A percentile compares a stretch with the other conserved stretches of the same genome.
Conservation (phyloP, 169 alveolate genomes). For the Perkinsus olseni region DNA sequence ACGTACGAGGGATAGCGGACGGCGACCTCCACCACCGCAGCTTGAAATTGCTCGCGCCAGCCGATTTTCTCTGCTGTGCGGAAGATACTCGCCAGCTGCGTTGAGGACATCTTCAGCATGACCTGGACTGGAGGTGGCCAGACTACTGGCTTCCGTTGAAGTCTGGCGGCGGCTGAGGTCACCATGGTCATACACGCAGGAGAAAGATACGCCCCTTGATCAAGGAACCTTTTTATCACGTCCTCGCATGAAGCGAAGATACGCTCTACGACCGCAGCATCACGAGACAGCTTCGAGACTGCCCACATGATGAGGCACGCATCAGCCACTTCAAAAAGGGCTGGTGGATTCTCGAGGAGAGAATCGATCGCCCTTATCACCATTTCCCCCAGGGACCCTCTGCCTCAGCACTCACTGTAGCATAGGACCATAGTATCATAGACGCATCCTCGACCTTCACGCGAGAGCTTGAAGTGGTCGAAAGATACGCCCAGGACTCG, state of each 20-base stretch:
- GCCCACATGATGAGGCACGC: no score
- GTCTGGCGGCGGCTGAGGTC: background rate
- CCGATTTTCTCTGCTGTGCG: background rate
- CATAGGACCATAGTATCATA: background rate
- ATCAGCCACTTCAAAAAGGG: no score
- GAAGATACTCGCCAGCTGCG: background rate
- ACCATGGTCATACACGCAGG: background rate
- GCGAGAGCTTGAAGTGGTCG: background rate
- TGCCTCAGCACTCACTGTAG: background rate
- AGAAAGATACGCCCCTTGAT: background rate
- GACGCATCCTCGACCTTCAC: background rate
- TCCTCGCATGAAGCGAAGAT: background rate
- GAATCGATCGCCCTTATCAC: background rate
- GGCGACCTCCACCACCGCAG: background rate
- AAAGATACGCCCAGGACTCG: background rate
- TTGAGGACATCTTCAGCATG: background rate
- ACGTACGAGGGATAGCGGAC: background rate
- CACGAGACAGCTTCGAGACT: no score
- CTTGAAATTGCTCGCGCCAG: background rate
- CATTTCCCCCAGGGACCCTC: background rate
- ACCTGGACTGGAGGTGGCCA: background rate
- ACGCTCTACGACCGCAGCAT: background rate
- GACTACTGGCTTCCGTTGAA: background rate
- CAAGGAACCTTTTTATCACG: background rate
- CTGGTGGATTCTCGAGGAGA: background rate